Evolutionary conservation across 2,329 filamentous ascomycete genomes (phyloP), one percentile per base, ranked within the genome.

Genomic region (Lojkania enalia): DNA sequence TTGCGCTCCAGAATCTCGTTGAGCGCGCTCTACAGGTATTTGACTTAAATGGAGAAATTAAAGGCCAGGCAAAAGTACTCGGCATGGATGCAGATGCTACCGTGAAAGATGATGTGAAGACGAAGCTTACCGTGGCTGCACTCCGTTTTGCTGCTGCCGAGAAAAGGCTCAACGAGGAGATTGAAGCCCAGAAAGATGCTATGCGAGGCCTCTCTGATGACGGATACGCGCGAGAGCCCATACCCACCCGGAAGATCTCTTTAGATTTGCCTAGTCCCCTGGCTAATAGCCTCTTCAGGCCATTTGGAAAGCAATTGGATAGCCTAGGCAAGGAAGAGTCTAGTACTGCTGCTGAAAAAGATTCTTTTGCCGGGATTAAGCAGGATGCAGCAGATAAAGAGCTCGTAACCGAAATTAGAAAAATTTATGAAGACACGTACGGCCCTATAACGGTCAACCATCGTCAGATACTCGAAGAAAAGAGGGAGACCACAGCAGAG

Each of bases 151-250:
- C 51, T 20, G 56, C 54, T 20, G 58, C 57, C 9, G 42, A 59
- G 23, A 47, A 52, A 21, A 54, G 52, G 29, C 58, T 67, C 9
- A 48, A 58, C 27, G 44, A 60, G 7, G 63, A 67, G 39, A 49
- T 67, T 11, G 45, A 55, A 32, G 50, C 58, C 21, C 60, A 60
- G 29, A 64, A 63, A 23, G 40, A 46, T 2, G 61, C 57, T 14
- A 64, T 64, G 58, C 49, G 50, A 27, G 63, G 58, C 9, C 48
- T 64, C 11, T 61, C 63, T 13, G 62, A 67, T 31, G 61, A 65
- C 31, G 60, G 60, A 3, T 61, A 62, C 30, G 43, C 54, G 5
- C 42, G 44, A 25, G 31, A 42, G 5, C 52, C 52, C 3, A 63
- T 58, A 40, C 33, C 46, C 13, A 19, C 39, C 1, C 16, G 21